These are phyloP conservation scores for Paraconiothyrium sp. DNA, from an alignment of 2,329 filamentous ascomycete genomes.

Conservation along the genomic window DNA sequence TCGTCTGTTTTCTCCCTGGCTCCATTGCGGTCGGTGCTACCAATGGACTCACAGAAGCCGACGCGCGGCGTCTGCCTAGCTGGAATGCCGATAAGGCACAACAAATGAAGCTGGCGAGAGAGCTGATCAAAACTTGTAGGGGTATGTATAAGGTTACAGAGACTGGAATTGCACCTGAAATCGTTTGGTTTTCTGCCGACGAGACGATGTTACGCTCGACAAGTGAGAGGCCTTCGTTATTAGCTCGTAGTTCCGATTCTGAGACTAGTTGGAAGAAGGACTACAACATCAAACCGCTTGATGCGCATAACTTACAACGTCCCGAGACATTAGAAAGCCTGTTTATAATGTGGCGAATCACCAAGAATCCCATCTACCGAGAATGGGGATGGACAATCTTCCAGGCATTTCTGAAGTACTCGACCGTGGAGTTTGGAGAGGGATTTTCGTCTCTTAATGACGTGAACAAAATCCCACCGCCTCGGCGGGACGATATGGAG, in stretches of 20 bases:
- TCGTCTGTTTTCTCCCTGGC: constrained; percentile 96
- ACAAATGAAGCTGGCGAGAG: constrained; percentile 85
- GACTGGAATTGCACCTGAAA: constrained; percentile 90
- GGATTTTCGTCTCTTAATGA: constrained; percentile 85
- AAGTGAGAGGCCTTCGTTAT: neutral
- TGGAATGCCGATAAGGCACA: constrained; percentile 85
- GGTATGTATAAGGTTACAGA: constrained; percentile 92
- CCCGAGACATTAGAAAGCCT: constrained; percentile 96
- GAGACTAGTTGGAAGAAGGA: constrained; percentile 77
- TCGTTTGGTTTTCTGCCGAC: constrained; percentile 57
- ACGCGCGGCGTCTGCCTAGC: constrained; percentile 72
- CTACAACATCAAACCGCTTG: constrained; percentile 80
- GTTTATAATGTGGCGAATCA: constrained; percentile 99
- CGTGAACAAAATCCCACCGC: constrained; percentile 75
- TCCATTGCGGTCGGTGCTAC: constrained; percentile 92
- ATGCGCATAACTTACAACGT: constrained; percentile 91
- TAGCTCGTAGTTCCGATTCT: neutral
- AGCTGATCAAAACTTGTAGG: constrained; percentile 97
- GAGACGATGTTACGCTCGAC: constrained; percentile 1
- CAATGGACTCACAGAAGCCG: constrained; percentile 75
- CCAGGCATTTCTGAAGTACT: constrained; percentile 86
- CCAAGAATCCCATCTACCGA: constrained; percentile 85
- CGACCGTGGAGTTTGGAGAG: constrained; percentile 76
- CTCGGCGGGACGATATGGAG: constrained; percentile 90
- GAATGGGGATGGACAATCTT: constrained; percentile 99